Conservation (phyloP, 176 grass and related monocot species). For the Carex scoparia region DNA sequence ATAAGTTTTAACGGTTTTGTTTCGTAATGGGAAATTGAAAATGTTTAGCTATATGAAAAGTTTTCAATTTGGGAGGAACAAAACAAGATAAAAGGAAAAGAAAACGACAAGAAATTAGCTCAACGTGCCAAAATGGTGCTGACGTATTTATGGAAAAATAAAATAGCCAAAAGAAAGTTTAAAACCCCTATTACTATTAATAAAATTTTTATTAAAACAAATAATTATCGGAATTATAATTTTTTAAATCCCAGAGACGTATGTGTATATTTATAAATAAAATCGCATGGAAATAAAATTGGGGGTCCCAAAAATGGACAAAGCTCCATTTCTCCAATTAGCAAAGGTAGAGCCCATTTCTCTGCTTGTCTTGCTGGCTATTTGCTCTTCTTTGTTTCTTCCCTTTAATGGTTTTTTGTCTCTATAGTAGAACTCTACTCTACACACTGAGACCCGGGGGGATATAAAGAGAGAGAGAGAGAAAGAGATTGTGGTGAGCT, state of each 20-base stretch:
- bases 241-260: slow-evolving; percentile 19
- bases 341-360: slow-evolving; percentile 65
- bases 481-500: slow-evolving; percentile 11
- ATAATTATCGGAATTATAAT: slow-evolving; percentile 27
- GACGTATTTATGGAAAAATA: neutral
- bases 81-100: neutral
- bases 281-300: neutral
- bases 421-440: slow-evolving; percentile 32
- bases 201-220: neutral
- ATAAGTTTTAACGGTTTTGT: neutral
- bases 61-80: neutral
- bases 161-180: neutral
- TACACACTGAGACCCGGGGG: neutral
- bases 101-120: neutral
- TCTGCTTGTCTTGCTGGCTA: slow-evolving; percentile 46
- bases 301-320: slow-evolving; percentile 19
- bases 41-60: neutral
- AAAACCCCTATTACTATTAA: neutral
- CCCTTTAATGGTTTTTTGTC: slow-evolving; percentile 41
- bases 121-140: neutral
- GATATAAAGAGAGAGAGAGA: neutral
- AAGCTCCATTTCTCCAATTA: slow-evolving; percentile 33
- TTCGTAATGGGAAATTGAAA: neutral
- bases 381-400: slow-evolving; percentile 27
- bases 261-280: neutral